Base-by-base conservation (phyloP, 192 early-diverging fungal species). In the Backusella tarrabulga region DNA sequence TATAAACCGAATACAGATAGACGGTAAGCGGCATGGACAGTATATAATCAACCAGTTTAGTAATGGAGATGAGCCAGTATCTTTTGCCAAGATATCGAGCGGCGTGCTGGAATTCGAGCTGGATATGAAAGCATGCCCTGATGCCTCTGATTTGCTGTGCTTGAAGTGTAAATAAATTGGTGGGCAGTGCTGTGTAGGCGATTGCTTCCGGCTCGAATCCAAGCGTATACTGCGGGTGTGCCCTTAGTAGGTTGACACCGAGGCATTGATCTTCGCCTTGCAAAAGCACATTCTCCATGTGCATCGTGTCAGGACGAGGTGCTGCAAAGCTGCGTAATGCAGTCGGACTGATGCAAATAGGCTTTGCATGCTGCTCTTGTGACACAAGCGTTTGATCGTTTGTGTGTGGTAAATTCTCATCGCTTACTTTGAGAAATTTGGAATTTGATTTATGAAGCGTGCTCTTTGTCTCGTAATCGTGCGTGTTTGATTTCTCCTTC, bases 181-280 rank as follows among this genome's bases (percentile, higher is more conserved):
- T 84, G 14, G 83, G 83, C 3, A 84, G 52, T 3, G 74, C 76
- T 7, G 76, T 35, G 56, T 78, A 80, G 6, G 72, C 79, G 40
- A 84, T 79, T 8, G 83, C 83, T 50, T 78, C 77, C 9, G 83
- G 73, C 76, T 84, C 83, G 23, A 84, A 84, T 60, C 79, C 83
- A 54, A 84, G 42, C 1, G 54, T 71, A 42, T 78, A 70, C 1
- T 72, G 56, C 11, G 83, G 79, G 50, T 78, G 79, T 6, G 83
- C 80, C 35, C 69, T 73, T 21, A 84, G 70, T 29, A 84, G 36
- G 8, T 76, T 74, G 40, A 72, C 66, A 17, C 76, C 40, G 12
- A 84, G n/a, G 15, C 70, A 84, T 8, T 80, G 79, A 46, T 84
- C 83, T 71, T 84, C 83, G 21, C 83, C 83, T 3, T 73, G 76